Evolutionary conservation across 306 rosid species (phyloP), one percentile per base, ranked within the genome.

Genomic region (Hippophae rhamnoides): DNA sequence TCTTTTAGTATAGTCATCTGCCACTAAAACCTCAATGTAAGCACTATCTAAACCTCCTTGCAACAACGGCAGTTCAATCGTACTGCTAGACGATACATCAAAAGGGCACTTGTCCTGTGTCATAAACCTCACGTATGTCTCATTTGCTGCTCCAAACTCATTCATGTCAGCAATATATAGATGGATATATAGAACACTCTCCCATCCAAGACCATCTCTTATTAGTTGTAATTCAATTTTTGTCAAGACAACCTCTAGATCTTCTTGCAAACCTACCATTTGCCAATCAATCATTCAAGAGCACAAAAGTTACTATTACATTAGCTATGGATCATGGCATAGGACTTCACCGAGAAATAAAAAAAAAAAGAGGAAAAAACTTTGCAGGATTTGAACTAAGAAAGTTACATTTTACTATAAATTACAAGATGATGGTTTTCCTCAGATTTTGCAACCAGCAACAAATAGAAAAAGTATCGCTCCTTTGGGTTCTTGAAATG

Each of bases 21-120:
- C 75, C 74, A 81, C 95, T 54, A 87, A 72, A 78, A 90, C 92
- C 78, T 90, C 98, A 43, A 90, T 42, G 61, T 83, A 87, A 18
- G 89, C 95, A 43, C 71, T 74, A 52, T 95, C 92, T 43, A 85
- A 72, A 74, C 82, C 85, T 75, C 58, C 81, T 66, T 81, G 84
- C 57, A 63, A 59, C 13, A 90, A 58, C 64, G 96, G 96, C 75
- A 90, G 68, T 78, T 90, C 95, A 58, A 90, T 77, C 60, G 98
- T 90, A 82, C 98, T 87, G 65, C 98, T 89, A 46, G 97, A 90
- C 41, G 97, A 95, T 52, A 87, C 97, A 44, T 95, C 95, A 77
- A 75, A 86, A 41, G 85, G 80, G 66, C 97, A 90, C 74, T 82
- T 82, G 56, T 82, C 95, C 23, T 82, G 95, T 62, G 87, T 90